Evolutionary conservation across 306 rosid species (phyloP).

Genomic region (Coriaria nepalensis): DNA sequence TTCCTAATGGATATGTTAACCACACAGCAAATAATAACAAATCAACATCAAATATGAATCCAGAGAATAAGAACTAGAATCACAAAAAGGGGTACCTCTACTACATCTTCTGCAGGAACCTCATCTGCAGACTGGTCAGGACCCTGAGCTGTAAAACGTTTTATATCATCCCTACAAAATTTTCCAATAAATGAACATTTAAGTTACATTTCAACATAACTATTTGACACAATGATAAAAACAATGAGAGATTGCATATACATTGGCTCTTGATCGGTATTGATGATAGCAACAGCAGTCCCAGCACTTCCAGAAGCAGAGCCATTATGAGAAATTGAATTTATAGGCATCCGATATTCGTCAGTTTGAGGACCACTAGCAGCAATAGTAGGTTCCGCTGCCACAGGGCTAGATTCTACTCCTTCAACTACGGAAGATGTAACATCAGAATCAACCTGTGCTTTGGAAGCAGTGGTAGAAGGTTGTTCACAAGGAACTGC

Average conservation of each 20-base stretch:
- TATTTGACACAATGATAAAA: not conserved
- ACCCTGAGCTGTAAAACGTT: slow-evolving; percentile 29
- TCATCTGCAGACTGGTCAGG: slow-evolving; percentile 33
- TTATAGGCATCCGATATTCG: slow-evolving; percentile 34
- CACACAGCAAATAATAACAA: slow-evolving; percentile 4
- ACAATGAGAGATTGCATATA: slow-evolving; percentile 24
- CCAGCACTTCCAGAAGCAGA: slow-evolving; percentile 25
- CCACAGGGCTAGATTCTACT: slow-evolving; percentile 48
- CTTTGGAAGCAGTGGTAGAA: slow-evolving; percentile 35
- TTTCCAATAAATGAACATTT: slow-evolving; percentile 10
- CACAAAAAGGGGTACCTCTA: slow-evolving; percentile 31
- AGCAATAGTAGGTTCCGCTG: slow-evolving; percentile 46
- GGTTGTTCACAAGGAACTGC: slow-evolving; percentile 28
- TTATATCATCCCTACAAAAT: slow-evolving; percentile 36
- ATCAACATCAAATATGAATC: slow-evolving; percentile 5
- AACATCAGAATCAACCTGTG: slow-evolving; percentile 26
- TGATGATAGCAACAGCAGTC: slow-evolving; percentile 22
- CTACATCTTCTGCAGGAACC: slow-evolving; percentile 26
- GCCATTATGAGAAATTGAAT: slow-evolving; percentile 25
- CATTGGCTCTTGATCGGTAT: slow-evolving; percentile 36
- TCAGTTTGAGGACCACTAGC: slow-evolving; percentile 25
- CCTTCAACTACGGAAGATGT: slow-evolving; percentile 31
- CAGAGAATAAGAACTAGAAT: slow-evolving; percentile 14
- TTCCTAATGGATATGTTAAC: slow-evolving; percentile 24
- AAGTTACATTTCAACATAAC: not conserved